Base-by-base conservation (phyloP, 2,329 filamentous ascomycete genomes). In the Sphaerulina vaccinii region DNA sequence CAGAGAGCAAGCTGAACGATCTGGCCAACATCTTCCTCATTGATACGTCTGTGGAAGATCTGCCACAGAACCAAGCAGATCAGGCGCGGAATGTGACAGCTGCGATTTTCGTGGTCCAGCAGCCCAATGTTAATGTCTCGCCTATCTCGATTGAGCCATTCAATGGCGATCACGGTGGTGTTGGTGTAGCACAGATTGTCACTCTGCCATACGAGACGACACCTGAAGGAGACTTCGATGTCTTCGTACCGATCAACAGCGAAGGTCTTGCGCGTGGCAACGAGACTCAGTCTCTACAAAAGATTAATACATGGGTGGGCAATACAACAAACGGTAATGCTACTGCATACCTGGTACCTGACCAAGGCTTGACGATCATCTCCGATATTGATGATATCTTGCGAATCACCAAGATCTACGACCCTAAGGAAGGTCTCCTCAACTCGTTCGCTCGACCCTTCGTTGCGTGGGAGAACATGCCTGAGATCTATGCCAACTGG, bases 361-460 rank as follows among this genome's bases (percentile, higher is more conserved):
- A 82, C 0, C 74, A 77, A 11, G 88, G 88, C 15, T 70, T 89
- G 18, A 90, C 87, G 1, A 76, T 91, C 54, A 74, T 91, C 60
- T 87, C 83, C 1, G 88, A 91, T 63, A 88, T 91, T 55, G 87
- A 90, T 60, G 88, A 91, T 64, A 89, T 90, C 52, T 78, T 90
- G 0, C 83, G 87, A n/a, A 73, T 90, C 1, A 91, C 87, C 50
- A 88, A 89, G 70, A 91, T 91, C 65, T 91, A 88, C 67, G 70
- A 87, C 41, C 87, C 87, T 0, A 81, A 83, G 58, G 79, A 90
- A 65, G 88, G 87, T 4, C 74, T 91, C 0, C 74, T 90, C 9
- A 91, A 91, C 71, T 84, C 86, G 0, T 90, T 91, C 63, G 87
- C 87, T 0, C 79, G 81, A 3, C 76, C 84, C 0, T 91, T 88